phyloP scores from a whole-genome alignment of 2,329 filamentous ascomycete genomes.

The Keithomyces neogunnii region DNA sequence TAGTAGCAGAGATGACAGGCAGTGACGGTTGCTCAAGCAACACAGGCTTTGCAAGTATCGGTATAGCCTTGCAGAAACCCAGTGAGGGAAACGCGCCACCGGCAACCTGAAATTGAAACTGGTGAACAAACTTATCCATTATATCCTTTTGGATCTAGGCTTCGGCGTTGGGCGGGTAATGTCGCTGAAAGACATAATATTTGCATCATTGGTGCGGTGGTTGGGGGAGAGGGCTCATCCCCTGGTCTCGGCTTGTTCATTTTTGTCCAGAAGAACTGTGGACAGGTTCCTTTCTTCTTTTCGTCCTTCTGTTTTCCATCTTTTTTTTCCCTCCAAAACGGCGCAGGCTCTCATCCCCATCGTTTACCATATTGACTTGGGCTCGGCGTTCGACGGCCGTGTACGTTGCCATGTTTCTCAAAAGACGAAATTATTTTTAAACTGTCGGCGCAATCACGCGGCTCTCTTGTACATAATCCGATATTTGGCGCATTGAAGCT shows the following conservation, averaged over 20 bases:
- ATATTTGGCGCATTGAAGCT: background rate
- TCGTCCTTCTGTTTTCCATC: background rate
- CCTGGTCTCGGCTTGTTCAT: background rate
- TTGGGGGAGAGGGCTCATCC: background rate
- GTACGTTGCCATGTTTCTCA: constrained; percentile 2
- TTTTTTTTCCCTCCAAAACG: background rate
- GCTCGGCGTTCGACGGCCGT: constrained; percentile 6
- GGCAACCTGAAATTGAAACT: background rate
- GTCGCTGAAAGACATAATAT: constrained; percentile 1
- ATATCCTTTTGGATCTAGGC: constrained; percentile 6
- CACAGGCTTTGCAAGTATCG: too few relatives aligned
- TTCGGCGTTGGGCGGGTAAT: constrained; percentile 9
- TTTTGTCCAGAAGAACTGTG: background rate
- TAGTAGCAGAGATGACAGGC: too few relatives aligned
- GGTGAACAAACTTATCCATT: background rate
- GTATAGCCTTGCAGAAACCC: too few relatives aligned
- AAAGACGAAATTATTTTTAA: background rate
- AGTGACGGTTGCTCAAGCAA: too few relatives aligned
- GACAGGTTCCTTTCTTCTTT: background rate
- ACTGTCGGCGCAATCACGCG: background rate
- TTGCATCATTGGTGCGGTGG: background rate
- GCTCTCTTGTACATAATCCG: constrained; percentile 4
- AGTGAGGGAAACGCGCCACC: background rate
- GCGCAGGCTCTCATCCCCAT: background rate
- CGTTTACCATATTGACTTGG: background rate